Conservation (phyloP, 1,139 yeast species). For the Yamadazyma dendronema region DNA sequence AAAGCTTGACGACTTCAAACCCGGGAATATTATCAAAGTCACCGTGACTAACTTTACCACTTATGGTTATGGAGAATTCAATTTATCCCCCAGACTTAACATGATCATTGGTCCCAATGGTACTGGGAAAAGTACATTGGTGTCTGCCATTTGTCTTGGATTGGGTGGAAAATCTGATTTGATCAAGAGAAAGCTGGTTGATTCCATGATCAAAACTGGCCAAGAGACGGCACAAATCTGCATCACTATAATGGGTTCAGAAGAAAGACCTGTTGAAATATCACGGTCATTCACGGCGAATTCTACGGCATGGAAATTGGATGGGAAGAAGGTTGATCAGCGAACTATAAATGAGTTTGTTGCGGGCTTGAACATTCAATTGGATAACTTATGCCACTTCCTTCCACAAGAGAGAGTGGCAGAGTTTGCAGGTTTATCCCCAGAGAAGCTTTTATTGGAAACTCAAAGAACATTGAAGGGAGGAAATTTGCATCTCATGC, state of each 20-base stretch:
- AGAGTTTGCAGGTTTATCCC: constrained; percentile 80
- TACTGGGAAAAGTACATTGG: constrained; percentile 91
- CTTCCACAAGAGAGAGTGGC: constrained; percentile 95
- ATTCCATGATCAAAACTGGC: constrained; percentile 79
- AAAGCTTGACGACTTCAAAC: constrained; percentile 21
- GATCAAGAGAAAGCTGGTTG: constrained; percentile 74
- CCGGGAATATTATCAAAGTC: constrained; percentile 73
- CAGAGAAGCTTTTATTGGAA: constrained; percentile 70
- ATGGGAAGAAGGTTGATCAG: constrained; percentile 45
- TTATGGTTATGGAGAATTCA: constrained; percentile 72
- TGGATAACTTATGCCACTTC: constrained; percentile 91
- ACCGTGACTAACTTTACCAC: constrained; percentile 78
- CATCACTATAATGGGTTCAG: constrained; percentile 56
- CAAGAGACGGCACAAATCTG: constrained; percentile 55
- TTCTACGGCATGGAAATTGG: constrained; percentile 61
- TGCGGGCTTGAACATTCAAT: constrained; percentile 64
- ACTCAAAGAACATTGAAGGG: constrained; percentile 81
- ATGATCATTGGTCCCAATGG: constrained; percentile 98
- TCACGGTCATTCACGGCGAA: constrained; percentile 36
- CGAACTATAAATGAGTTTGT: constrained; percentile 46
- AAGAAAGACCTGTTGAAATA: constrained; percentile 32
- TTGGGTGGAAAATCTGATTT: constrained; percentile 77
- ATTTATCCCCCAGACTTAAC: constrained; percentile 79
- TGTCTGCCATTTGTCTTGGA: constrained; percentile 91
- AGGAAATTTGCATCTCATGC: constrained; percentile 54